Base-by-base conservation (phyloP, 1,139 yeast genomes). In the Taphrina wiesneri region DNA sequence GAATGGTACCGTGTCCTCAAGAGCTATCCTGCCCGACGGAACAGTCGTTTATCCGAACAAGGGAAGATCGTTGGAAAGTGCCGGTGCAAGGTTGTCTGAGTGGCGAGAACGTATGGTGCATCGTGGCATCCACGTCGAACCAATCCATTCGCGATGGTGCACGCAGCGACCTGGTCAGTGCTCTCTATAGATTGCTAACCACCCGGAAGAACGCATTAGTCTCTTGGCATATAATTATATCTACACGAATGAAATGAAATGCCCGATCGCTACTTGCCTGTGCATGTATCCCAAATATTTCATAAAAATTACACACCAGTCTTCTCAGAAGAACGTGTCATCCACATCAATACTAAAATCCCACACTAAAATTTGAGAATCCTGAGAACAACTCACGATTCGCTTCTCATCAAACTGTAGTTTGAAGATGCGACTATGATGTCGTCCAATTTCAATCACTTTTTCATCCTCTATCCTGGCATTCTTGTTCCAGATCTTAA, bases 401-500 rank as follows among this genome's bases (percentile, higher is more conserved):
- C 69, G 45, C 45, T 54, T 56, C 30, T 62, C 66, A 26, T 67
- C 69, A 34, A 62, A 67, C 32, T 63, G 69, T 30, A 67, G 45
- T 21, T 62, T 56, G 45, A 67, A 67, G 21, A 67, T 67, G 21
- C 65, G 59, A 36, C 63, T 47, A 32, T 46, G 28, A 46, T 67
- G 67, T 11, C 63, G 57, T 3, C 63, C 65, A 45, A 56, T 39
- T 30, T 57, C 59, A 21, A 67, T 36, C 23, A 46, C 65, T 36
- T 57, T 64, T 41, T 60, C 64, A 34, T 52, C 49, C 15, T 92
- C 81, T 74, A 86, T 84, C 13, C 96, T 93, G 7, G 92, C 85
- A 52, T 67, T 69, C 26, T 89, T 81, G 74, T 89, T 91, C 69
- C 69, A 67, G 17, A 67, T 59, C 56, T 57, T 45, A 25, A 93